These are phyloP conservation scores for Paralagenidium karlingii DNA, from an alignment of 352 stramenopile species.

Conservation along the genomic window DNA sequence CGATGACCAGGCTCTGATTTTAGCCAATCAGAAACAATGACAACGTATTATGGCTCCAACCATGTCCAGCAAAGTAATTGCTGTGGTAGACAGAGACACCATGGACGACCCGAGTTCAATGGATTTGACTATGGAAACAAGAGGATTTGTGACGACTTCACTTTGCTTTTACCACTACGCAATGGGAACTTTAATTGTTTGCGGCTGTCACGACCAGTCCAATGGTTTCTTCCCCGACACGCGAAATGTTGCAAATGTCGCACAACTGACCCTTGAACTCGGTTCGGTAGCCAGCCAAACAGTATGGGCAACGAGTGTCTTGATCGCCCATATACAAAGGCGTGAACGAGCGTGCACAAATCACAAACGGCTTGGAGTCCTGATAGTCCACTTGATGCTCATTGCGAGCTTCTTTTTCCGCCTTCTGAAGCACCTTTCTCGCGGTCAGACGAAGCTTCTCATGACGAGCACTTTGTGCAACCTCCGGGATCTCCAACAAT, in stretches of 20 bases:
- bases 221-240: slow-evolving; percentile 92
- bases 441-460: slow-evolving; percentile 93
- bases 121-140: too few relatives aligned
- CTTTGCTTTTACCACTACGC: too few relatives aligned
- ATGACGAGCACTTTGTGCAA: slow-evolving; percentile 76
- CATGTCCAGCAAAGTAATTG: too few relatives aligned
- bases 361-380: slow-evolving; percentile 91
- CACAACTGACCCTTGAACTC: slow-evolving; percentile 86
- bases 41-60: too few relatives aligned
- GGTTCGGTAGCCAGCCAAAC: slow-evolving; percentile 81
- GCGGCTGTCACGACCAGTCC: slow-evolving; percentile 84
- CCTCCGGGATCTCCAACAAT: slow-evolving; percentile 96
- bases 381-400: slow-evolving; percentile 97
- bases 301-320: slow-evolving; percentile 94
- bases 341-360: slow-evolving; percentile 91
- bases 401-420: slow-evolving; percentile 97
- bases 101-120: too few relatives aligned
- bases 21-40: too few relatives aligned
- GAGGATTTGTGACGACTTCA: too few relatives aligned
- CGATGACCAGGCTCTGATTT: too few relatives aligned
- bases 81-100: too few relatives aligned
- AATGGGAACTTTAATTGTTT: slow-evolving; percentile 1
- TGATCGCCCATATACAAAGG: slow-evolving; percentile 90
- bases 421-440: slow-evolving; percentile 97
- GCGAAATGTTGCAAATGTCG: slow-evolving; percentile 87